phyloP scores from a whole-genome alignment of 331 rosid species.

The Saraca asoca region DNA sequence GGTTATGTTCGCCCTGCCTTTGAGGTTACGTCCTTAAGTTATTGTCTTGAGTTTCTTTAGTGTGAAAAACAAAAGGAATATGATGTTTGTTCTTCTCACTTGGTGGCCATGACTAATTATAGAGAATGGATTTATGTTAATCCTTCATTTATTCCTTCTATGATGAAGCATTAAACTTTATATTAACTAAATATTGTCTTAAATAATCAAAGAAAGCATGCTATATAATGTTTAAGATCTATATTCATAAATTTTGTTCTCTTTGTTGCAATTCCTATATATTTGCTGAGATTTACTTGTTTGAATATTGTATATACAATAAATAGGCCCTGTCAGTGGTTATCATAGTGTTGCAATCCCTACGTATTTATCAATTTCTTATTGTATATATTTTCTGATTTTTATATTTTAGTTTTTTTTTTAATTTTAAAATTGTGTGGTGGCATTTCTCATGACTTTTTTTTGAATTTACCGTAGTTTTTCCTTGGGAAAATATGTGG shows the following conservation, averaged over 20 bases:
- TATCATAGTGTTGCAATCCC: constrained; percentile 85
- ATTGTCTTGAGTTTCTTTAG: constrained; percentile 71
- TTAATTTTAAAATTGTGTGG: too few species aligned
- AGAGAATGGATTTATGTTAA: constrained; percentile 23
- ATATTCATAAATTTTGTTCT: constrained; percentile 13
- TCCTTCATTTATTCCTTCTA: constrained; percentile 23
- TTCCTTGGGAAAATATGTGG: too few species aligned
- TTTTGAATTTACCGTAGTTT: too few species aligned
- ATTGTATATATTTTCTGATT: too few species aligned
- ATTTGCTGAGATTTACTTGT: constrained; percentile 17
- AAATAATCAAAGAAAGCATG: constrained; percentile 16
- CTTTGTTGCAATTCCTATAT: background rate
- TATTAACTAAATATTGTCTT: constrained; percentile 6
- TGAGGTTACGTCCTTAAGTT: constrained; percentile 66
- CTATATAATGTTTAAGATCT: constrained; percentile 20
- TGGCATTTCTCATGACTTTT: too few species aligned
- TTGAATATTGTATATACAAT: constrained; percentile 2
- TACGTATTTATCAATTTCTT: too few species aligned
- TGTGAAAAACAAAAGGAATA: constrained; percentile 74
- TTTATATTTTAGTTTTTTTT: too few species aligned
- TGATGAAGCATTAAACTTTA: constrained; percentile 24
- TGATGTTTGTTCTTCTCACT: constrained; percentile 64
- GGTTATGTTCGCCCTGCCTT: constrained; percentile 90
- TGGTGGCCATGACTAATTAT: constrained; percentile 28
- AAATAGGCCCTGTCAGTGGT: constrained; percentile 67